Percentiles rank a stretch among this genome's conserved stretches.
These are phyloP conservation scores for Nectriaceae sp. DNA, from an alignment of 2,329 filamentous ascomycete genomes.

Conservation along the genomic window DNA sequence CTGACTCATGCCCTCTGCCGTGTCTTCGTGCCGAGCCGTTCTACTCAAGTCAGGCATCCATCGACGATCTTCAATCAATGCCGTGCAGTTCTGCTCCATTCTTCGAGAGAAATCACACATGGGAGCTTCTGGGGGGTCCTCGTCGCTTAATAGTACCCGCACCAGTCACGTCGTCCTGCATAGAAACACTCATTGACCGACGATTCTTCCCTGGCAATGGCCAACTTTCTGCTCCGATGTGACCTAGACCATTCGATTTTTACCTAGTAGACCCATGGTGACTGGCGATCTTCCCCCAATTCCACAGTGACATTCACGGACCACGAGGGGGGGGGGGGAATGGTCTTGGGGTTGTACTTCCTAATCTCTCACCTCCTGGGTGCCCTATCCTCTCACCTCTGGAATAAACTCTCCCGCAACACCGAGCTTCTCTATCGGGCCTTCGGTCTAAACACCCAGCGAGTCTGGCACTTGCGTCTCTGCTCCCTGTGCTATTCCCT, in stretches of 20 bases:
- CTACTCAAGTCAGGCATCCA: too few species aligned
- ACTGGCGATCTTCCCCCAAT: background rate
- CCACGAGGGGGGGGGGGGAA: too few species aligned
- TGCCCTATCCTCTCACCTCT: too few species aligned
- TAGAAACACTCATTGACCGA: too few species aligned
- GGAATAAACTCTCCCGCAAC: constrained; percentile 10
- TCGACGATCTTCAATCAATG: too few species aligned
- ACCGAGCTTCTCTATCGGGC: constrained; percentile 12
- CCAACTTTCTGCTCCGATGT: background rate
- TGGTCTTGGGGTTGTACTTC: too few species aligned
- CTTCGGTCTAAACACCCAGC: constrained; percentile 12
- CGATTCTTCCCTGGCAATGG: too few species aligned
- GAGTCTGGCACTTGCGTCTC: background rate
- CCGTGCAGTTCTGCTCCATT: background rate
- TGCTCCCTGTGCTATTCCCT: too few species aligned
- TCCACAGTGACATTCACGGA: background rate
- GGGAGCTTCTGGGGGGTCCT: background rate
- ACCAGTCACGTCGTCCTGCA: too few species aligned
- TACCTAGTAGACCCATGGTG: background rate
- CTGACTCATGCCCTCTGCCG: too few species aligned
- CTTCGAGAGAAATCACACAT: background rate
- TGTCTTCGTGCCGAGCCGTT: too few species aligned
- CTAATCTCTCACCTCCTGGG: too few species aligned
- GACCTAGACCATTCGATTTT: background rate
- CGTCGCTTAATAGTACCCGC: background rate